Evolutionary conservation across 352 stramenopile genomes (phyloP), one percentile per base, ranked within the genome.

Genomic region (Phytophthora ramorum): DNA sequence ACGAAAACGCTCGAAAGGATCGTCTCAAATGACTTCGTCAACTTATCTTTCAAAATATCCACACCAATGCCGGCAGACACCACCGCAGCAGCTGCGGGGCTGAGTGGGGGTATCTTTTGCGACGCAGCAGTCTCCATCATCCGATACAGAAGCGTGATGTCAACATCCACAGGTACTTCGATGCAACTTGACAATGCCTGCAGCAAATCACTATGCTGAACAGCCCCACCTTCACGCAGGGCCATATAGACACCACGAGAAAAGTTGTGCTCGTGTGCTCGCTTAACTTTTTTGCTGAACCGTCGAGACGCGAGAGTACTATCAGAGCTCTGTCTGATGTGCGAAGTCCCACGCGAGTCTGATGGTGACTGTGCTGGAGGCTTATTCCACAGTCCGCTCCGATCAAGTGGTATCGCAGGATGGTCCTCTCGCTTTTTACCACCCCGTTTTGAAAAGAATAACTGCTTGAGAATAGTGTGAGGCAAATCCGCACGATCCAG

Each of bases 241-340:
- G 88, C 78, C 32, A 94, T 82, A 54, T 96, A 96, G 28, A 96
- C 86, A 46, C 87, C 89, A 50, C 88, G 83, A 43, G 89, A 95
- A 52, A 96, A 96, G 46, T 96, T 96, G 59, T 95, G 85, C 44
- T 96, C 87, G 45, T 96, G 89, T 0, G 88, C 89, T 32, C 82
- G 81, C 60, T 94, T 95, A 4, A 96, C 75, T 43, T 92, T 90
- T 57, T 93, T 92, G 43, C 83, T 77, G 58, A 94, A 96, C 13
- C 78, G 79, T 49, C 63, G 60, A 47, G 75, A 83, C 2, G 73
- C 72, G 24, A 85, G 63, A 52, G 74, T 53, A 49, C 67, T 76
- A 19, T 69, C 58, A 52, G 51, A 57, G 28, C 38, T 61, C 13
- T 67, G 35, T 76, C 34, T 64, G 67, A 19, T 16, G 16, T 66